A percentile compares a stretch with the other conserved stretches of the same genome.
Conservation (phyloP, 352 stramenopile species). For the Globisporangium carolinianum region DNA sequence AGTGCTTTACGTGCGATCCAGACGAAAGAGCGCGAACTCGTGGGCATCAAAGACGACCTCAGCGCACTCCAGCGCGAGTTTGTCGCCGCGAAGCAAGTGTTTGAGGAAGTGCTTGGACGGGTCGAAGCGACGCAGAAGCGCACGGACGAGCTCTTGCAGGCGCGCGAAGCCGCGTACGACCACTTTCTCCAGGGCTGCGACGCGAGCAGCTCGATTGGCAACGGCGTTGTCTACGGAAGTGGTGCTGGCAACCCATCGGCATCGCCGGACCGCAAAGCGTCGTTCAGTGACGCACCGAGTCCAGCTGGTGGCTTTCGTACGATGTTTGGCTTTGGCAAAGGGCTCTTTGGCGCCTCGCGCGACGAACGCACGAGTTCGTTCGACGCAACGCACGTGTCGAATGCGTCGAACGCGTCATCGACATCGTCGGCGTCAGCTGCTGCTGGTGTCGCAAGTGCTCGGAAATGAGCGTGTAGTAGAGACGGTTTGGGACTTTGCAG, state of each 20-base stretch:
- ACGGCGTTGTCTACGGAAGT: slow-evolving; percentile 10
- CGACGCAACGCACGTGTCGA: slow-evolving; percentile 28
- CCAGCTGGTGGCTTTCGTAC: slow-evolving; percentile 32
- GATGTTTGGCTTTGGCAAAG: slow-evolving; percentile 67
- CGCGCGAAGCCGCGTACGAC: slow-evolving; percentile 72
- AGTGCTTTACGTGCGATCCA: slow-evolving; percentile 58
- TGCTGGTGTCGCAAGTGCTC: slow-evolving; percentile 3
- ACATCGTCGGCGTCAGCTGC: neutral
- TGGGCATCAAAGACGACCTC: slow-evolving; percentile 72
- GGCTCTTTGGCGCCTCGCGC: slow-evolving; percentile 47
- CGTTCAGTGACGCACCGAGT: slow-evolving; percentile 26
- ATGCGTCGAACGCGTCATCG: slow-evolving; percentile 9
- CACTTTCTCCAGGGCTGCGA: slow-evolving; percentile 62
- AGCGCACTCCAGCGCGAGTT: slow-evolving; percentile 77
- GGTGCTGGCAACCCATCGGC: slow-evolving; percentile 1
- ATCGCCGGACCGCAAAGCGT: slow-evolving; percentile 27
- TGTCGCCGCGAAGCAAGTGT: slow-evolving; percentile 67
- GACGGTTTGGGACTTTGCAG: too few relatives aligned
- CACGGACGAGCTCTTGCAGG: slow-evolving; percentile 66
- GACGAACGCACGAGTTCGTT: slow-evolving; percentile 55
- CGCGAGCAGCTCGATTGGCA: slow-evolving; percentile 16
- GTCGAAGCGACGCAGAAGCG: slow-evolving; percentile 65
- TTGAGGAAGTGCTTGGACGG: slow-evolving; percentile 60
- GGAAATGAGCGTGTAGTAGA: slow-evolving; percentile 5
- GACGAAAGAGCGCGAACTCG: slow-evolving; percentile 64